phyloP scores from a whole-genome alignment of 2,329 filamentous ascomycete species.

The Akanthomyces dipterigenus region DNA sequence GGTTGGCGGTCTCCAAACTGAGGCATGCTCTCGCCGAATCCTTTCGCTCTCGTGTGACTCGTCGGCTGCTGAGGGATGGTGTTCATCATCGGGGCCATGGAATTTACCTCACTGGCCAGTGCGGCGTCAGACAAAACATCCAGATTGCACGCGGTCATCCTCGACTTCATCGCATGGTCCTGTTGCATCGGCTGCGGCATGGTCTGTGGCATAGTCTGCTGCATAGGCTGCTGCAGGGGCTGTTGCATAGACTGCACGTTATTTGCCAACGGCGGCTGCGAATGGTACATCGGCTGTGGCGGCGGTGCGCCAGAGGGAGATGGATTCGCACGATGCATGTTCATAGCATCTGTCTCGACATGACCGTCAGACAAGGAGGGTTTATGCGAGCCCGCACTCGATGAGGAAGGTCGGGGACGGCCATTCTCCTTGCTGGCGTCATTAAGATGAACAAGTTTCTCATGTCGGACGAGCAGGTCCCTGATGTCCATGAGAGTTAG shows the following conservation, averaged over 20 bases:
- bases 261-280: conserved; percentile 11
- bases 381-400: conserved; percentile 35
- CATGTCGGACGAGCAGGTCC: conserved; percentile 56
- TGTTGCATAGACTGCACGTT: conserved; percentile 28
- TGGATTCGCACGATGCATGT: conserved; percentile 30
- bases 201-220: conserved; percentile 32
- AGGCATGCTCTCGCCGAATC: conserved; percentile 41
- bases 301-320: conserved; percentile 20
- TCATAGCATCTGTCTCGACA: conserved; percentile 40
- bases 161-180: conserved; percentile 38
- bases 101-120: conserved; percentile 47
- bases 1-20: conserved; percentile 41
- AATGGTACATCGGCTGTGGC: conserved; percentile 22
- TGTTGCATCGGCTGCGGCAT: conserved; percentile 34
- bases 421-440: conserved; percentile 49
- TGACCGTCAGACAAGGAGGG: conserved; percentile 42
- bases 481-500: conserved; percentile 56
- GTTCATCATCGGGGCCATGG: conserved; percentile 44
- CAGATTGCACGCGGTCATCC: conserved; percentile 47
- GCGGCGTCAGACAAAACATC: conserved; percentile 55
- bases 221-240: conserved; percentile 32
- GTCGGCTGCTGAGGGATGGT: conserved; percentile 35
- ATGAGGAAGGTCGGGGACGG: conserved; percentile 46
- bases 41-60: conserved; percentile 39
- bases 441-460: conserved; percentile 58